Evolutionary conservation across 805 yeast species (phyloP), one percentile per base, ranked within the genome.

Genomic region (Candida andamanensis): DNA sequence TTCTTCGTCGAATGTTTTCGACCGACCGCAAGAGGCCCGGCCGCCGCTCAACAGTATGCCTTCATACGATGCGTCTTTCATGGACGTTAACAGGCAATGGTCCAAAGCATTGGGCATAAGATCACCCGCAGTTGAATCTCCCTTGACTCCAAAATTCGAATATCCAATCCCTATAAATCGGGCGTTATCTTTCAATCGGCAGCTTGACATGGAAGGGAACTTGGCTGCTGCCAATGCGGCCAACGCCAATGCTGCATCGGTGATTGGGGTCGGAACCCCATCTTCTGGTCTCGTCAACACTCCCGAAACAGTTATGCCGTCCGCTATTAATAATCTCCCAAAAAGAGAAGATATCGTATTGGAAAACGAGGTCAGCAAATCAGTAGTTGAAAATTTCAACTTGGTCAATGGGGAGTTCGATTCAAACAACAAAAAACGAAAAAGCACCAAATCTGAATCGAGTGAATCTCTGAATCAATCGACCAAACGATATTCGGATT

Each of bases 61-160:
- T 17, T 29, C 22, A 15, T 16, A 33, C 14, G 37, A 29, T n/a
- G 23, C 17, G 14, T 16, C 22, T 12, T 6, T 31, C 11, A n/a
- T 35, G 15, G 44, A 36, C 25, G 34, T 40, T 13, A 35, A 38
- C 21, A 35, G 34, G 20, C 42, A 41, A 29, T 38, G 42, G 42
- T 38, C 42, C 4, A 38, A 34, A 22, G 42, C 45, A 11, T 30
- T 41, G 29, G 45, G 45, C 15, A 41, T 41, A 13, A 29, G 36
- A 14, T 33, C 42, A 3, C 42, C 45, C 3, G 42, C 36, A 15
- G 28, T 38, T 4, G 36, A 33, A 2, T 35, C 42, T 3, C 42
- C 42, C 2, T 41, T 41, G 24, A 36, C 39, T 6, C 41, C 45
- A 7, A 31, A 32, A 16, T 38, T 38, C 25, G 45, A 41, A 28